These are phyloP conservation scores for Leccinum glutinopallens DNA, from an alignment of 1,284 basidiomycete species.

Conservation along the genomic window DNA sequence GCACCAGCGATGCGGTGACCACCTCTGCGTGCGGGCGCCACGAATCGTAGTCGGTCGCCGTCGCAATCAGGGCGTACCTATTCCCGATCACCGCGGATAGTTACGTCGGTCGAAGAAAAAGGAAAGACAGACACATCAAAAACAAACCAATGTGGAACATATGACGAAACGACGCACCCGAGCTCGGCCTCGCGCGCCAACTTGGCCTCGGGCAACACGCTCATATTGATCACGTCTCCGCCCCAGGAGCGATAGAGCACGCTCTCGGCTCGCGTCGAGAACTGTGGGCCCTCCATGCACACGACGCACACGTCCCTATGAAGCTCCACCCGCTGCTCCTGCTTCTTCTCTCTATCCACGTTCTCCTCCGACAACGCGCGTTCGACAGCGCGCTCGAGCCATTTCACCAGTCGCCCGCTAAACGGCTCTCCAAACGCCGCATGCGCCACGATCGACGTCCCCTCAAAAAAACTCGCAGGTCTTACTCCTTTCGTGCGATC, in stretches of 20 bases:
- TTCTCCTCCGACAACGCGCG: slow-evolving; percentile 14
- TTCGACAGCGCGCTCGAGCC: slow-evolving; percentile 70
- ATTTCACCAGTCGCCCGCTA: slow-evolving; percentile 62
- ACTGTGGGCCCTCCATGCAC: slow-evolving; percentile 97
- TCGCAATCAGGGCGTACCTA: slow-evolving; percentile 87
- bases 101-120: too few relatives aligned
- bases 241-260: slow-evolving; percentile 93
- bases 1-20: slow-evolving; percentile 88
- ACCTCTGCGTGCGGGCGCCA: slow-evolving; percentile 81
- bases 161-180: slow-evolving; percentile 50
- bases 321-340: slow-evolving; percentile 59
- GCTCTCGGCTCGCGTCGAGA: slow-evolving; percentile 94
- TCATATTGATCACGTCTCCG: slow-evolving; percentile 96
- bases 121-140: not conserved
- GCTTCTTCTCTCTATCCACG: slow-evolving; percentile 28
- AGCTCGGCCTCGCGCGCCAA: slow-evolving; percentile 94
- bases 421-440: slow-evolving; percentile 95
- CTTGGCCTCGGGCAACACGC: slow-evolving; percentile 94
- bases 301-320: slow-evolving; percentile 87
- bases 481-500: slow-evolving; percentile 91
- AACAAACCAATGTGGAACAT: not conserved
- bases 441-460: slow-evolving; percentile 80
- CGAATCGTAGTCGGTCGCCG: slow-evolving; percentile 89
- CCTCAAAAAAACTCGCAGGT: slow-evolving; percentile 86
- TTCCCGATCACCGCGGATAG: not conserved